Base-by-base conservation (phyloP, 2,329 filamentous ascomycete species). In the Venturia carpophila region DNA sequence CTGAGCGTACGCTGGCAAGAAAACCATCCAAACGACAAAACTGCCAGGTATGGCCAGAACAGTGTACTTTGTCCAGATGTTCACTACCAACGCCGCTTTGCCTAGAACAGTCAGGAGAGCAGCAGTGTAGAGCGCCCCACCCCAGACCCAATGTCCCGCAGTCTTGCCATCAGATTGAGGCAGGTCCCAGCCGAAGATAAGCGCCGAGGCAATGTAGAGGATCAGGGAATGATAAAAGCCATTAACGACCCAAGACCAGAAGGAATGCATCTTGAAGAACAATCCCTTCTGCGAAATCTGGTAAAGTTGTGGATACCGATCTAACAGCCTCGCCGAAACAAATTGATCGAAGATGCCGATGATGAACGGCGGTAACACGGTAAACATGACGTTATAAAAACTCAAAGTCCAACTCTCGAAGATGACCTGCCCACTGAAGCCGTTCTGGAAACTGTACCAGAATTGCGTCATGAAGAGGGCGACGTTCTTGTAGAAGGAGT, bases 401-500 rank as follows among this genome's bases (percentile, higher is more conserved):
- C 93, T 96, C n/a, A 99, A 81, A 0, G 92, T 97, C 95, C 95
- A 99, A 11, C 94, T 97, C 78, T 99, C 94, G 83, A 92, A 97
- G 74, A 99, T 97, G 73, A 97, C 91, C 75, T 97, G 89, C 63
- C 94, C 94, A 0, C 93, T 97, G 77, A 97, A 99, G 69, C 91
- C 90, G 76, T 99, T 99, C 84, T 96, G 92, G 80, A 99, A 99
- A 0, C 92, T 91, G 78, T 94, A 97, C 69, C 95, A 99, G 75
- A 99, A 99, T 75, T 99, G 95, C 67, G 95, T 99, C 89, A 99
- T 92, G 79, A 97, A 99, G 67, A 99, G 82, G 24, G 92, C 89
- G 70, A 97, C 97, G 78, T 99, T 99, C 83, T 99, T 99, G 83
- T 99, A 99, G 76, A 97, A 99, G 7, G 94, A 97, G 78, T 96